Conservation (phyloP, 495 filamentous ascomycete genomes). For the Terfezia boudieri region DNA sequence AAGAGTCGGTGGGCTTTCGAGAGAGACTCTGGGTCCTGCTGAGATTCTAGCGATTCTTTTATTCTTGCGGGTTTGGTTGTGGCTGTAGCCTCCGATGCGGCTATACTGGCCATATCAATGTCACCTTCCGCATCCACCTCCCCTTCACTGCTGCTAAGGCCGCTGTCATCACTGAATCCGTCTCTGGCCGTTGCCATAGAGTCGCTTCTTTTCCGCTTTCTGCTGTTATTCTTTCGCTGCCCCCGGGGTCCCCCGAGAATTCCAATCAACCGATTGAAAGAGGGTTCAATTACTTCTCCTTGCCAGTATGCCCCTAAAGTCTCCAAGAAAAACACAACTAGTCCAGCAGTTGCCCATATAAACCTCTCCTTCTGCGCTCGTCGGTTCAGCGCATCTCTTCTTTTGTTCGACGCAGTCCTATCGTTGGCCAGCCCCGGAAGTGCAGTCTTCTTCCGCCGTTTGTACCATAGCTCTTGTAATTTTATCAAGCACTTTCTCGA, state of each 20-base stretch:
- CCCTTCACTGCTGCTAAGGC: not conserved
- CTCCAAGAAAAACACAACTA: slow-evolving; percentile 65
- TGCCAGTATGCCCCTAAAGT: slow-evolving; percentile 74
- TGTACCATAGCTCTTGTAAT: slow-evolving; percentile 62
- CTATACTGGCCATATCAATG: not conserved
- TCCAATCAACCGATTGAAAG: slow-evolving; percentile 23
- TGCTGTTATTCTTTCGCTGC: slow-evolving; percentile 22
- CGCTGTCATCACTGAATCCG: not conserved
- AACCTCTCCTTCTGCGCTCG: slow-evolving; percentile 44
- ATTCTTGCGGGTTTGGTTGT: slow-evolving; percentile 1
- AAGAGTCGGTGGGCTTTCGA: slow-evolving; percentile 57
- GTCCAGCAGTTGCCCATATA: slow-evolving; percentile 68
- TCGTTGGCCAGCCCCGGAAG: slow-evolving; percentile 37
- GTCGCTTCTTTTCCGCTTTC: not conserved
- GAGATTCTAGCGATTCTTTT: slow-evolving; percentile 16
- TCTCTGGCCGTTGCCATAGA: not conserved
- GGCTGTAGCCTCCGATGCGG: not conserved
- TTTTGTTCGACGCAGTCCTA: slow-evolving; percentile 9
- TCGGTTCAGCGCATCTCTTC: slow-evolving; percentile 31
- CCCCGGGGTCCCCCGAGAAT: slow-evolving; percentile 35
- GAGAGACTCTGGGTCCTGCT: slow-evolving; percentile 64
- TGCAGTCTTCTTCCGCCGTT: slow-evolving; percentile 51
- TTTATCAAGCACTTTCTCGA: slow-evolving; percentile 63
- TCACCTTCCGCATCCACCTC: not conserved
- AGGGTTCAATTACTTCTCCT: slow-evolving; percentile 61